A percentile compares a stretch with the other conserved stretches of the same genome.
phyloP scores from a whole-genome alignment of 192 early-diverging fungal species.

The Coemansia sp. region DNA sequence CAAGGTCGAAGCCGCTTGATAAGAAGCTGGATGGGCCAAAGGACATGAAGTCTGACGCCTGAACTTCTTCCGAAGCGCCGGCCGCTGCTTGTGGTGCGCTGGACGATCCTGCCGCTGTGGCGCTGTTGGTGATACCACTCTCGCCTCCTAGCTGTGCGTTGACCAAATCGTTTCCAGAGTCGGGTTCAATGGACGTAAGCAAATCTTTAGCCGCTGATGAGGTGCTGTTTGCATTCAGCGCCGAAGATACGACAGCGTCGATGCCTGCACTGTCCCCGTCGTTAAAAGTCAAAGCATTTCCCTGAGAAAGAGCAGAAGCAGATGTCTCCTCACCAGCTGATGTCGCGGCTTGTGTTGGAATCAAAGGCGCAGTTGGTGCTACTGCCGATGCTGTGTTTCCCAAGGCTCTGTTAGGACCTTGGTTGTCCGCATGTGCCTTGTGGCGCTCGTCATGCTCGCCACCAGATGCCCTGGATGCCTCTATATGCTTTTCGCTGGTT shows the following conservation, averaged over 20 bases:
- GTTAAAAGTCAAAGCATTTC: not conserved
- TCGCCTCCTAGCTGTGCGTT: not conserved
- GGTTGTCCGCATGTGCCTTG: not conserved
- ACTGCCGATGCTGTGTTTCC: not conserved
- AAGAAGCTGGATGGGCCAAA: constrained; percentile 54
- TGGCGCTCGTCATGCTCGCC: constrained; percentile 1
- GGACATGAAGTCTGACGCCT: constrained; percentile 55
- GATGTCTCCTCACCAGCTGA: not conserved
- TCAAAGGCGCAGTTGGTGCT: not conserved
- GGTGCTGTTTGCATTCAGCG: not conserved
- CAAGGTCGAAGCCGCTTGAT: constrained; percentile 51
- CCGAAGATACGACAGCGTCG: not conserved
- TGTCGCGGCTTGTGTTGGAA: not conserved
- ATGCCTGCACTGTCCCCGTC: not conserved
- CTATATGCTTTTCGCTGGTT: constrained; percentile 20
- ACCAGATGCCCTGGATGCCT: not conserved
- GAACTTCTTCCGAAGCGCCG: constrained; percentile 24
- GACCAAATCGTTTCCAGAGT: not conserved
- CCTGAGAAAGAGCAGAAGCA: not conserved
- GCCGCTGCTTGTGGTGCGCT: constrained; percentile 3
- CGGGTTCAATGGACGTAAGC: not conserved
- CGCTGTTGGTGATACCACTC: not conserved
- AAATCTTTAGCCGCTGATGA: not conserved
- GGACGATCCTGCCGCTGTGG: not conserved
- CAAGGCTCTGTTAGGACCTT: constrained; percentile 2